Evolutionary conservation across 306 rosid genomes (phyloP), one percentile per base, ranked within the genome.

Genomic region (Cucurbita pepo): DNA sequence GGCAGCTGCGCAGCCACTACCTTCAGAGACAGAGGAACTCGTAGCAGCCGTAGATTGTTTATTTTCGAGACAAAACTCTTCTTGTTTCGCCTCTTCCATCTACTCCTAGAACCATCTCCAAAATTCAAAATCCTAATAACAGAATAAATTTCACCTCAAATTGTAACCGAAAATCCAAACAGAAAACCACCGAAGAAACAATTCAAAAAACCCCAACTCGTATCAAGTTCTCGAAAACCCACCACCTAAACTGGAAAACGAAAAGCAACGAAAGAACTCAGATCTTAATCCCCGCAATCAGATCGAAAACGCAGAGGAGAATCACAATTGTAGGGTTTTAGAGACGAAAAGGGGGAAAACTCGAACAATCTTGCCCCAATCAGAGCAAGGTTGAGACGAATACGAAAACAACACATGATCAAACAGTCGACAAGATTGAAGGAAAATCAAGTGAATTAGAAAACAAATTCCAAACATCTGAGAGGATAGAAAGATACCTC

Each of bases 11-110:
- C 94, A 85, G 34, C 80, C 94, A 77, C 95, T 81, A 55, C 88
- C 89, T 85, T 91, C 96, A 30, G 96, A 94, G 3, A 79, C 80
- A 77, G 98, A 88, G 36, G 96, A 94, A 84, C 91, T 84, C 16
- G 96, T 85, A 54, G 92, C 92, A 66, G 89, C 91, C 18, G 88
- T 85, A 13, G 91, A 79, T 83, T 91, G 96, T 75, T 91, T 94
- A 87, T 94, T 94, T 91, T 89, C 99, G 71, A 78, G 84, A 84
- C 97, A 89, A 77, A 85, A 81, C 85, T 87, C 96, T 79, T 93
- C 97, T 18, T 79, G 75, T 79, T 88, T 88, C 78, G 64, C 75
- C 74, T 78, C 97, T 55, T 77, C 84, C 95, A 89, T 89, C 76
- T 76, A 85, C 79, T 84, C 81, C 83, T 81, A 70, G 57, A 77